Percentiles rank a stretch among this genome's conserved stretches.
Conservation (phyloP, 495 filamentous ascomycete genomes). For the Hypoxylon cercidicola region DNA sequence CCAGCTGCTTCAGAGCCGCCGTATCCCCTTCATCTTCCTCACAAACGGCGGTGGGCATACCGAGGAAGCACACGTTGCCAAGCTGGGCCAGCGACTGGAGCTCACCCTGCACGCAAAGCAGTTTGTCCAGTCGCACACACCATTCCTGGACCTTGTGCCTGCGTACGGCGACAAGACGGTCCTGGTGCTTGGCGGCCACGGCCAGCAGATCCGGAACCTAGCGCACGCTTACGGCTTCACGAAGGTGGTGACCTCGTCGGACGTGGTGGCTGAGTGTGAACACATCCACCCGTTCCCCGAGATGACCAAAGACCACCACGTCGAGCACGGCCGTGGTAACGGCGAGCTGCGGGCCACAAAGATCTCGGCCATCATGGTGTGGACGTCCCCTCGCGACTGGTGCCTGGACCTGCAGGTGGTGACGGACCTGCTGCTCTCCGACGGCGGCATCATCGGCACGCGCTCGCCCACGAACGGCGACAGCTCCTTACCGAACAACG, state of each 20-base stretch:
- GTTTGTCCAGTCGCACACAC: conserved; percentile 86
- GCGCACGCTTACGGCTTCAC: conserved; percentile 83
- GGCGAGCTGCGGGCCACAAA: conserved; percentile 64
- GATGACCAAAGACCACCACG: conserved; percentile 71
- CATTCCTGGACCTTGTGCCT: conserved; percentile 64
- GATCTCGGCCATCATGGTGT: conserved; percentile 81
- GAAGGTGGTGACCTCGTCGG: conserved; percentile 78
- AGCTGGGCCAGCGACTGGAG: conserved; percentile 67
- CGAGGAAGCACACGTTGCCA: conserved; percentile 72
- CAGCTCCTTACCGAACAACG: conserved; percentile 71
- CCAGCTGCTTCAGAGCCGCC: conserved; percentile 65
- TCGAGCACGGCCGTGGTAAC: conserved; percentile 66
- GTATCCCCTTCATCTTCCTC: conserved; percentile 83
- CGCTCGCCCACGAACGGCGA: conserved; percentile 59
- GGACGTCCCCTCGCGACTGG: conserved; percentile 84
- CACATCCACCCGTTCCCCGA: conserved; percentile 76
- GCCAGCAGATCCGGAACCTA: conserved; percentile 73
- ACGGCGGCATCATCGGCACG: conserved; percentile 74
- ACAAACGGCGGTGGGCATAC: conserved; percentile 87
- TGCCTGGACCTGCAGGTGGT: conserved; percentile 76
- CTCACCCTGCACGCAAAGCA: conserved; percentile 68
- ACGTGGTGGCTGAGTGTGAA: conserved; percentile 72
- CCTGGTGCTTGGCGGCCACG: conserved; percentile 76
- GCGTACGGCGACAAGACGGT: conserved; percentile 73
- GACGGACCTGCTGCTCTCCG: conserved; percentile 74